Conservation (phyloP, 208 protist genomes). For the Naegleria fowleri region DNA sequence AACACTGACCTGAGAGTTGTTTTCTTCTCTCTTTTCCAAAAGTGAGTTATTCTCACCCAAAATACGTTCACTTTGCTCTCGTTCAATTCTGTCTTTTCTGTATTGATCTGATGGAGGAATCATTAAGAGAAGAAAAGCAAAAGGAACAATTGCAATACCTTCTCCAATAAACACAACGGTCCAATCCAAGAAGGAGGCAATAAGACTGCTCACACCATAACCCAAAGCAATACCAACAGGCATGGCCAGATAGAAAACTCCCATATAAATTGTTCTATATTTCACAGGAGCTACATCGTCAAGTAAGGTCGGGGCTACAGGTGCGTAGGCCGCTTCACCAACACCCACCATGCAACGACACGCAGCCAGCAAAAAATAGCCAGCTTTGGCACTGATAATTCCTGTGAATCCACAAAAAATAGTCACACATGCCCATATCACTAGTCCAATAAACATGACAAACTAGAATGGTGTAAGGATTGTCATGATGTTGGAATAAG, state of each 20-base stretch:
- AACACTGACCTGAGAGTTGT: background rate
- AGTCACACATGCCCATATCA: constrained; percentile 6
- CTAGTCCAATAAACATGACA: constrained; percentile 25
- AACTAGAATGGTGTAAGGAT: background rate
- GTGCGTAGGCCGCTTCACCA: constrained; percentile 30
- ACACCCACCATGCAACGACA: constrained; percentile 24
- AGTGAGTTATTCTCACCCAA: background rate
- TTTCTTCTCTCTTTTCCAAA: background rate
- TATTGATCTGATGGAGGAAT: constrained; percentile 3
- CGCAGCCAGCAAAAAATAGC: background rate
- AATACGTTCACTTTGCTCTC: background rate
- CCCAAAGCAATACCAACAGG: constrained; percentile 29
- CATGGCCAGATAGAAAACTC: constrained; percentile 27
- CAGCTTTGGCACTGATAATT: background rate
- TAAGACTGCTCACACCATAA: constrained; percentile 17
- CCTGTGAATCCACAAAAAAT: background rate
- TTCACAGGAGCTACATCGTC: constrained; percentile 30
- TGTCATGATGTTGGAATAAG: too few relatives aligned
- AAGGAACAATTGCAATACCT: constrained; percentile 16
- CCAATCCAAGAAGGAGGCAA: constrained; percentile 22
- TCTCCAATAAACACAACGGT: constrained; percentile 27
- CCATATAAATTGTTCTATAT: constrained; percentile 22
- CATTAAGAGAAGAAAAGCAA: background rate
- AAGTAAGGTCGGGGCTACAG: constrained; percentile 27
- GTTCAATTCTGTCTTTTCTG: background rate